These are phyloP conservation scores for Apostasia ramifera DNA, from an alignment of 106 monocot genomes.

Conservation along the genomic window DNA sequence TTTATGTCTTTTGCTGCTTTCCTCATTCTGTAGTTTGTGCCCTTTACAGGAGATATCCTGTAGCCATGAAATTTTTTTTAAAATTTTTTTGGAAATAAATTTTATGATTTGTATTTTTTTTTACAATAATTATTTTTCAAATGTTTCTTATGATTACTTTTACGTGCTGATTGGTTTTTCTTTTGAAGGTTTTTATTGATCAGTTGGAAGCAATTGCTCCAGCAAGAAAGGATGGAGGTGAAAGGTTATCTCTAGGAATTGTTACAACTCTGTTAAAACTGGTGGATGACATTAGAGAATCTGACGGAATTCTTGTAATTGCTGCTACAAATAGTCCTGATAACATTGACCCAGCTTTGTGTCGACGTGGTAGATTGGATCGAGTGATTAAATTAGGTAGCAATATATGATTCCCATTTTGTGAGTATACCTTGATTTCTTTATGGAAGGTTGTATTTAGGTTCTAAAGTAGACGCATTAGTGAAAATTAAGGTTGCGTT, in stretches of 20 bases:
- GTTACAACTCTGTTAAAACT: slow-evolving; percentile 71
- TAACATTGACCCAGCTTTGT: slow-evolving; percentile 90
- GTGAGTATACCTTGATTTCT: neutral
- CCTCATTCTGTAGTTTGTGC: no score
- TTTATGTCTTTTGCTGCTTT: no score
- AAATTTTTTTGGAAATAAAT: no score
- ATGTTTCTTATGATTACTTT: no score
- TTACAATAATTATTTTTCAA: no score
- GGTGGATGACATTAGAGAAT: slow-evolving; percentile 71
- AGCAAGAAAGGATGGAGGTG: slow-evolving; percentile 73
- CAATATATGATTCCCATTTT: neutral
- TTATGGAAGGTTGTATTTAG: no score
- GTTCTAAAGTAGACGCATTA: no score
- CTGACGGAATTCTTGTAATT: slow-evolving; percentile 61
- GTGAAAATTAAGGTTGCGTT: no score
- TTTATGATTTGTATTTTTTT: no score
- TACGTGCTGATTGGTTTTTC: neutral
- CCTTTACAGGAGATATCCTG: no score
- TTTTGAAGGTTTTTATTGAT: slow-evolving; percentile 90
- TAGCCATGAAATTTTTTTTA: no score
- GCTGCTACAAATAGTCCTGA: slow-evolving; percentile 98
- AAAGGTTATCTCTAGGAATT: slow-evolving; percentile 75
- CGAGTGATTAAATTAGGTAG: slow-evolving; percentile 93
- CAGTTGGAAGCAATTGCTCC: slow-evolving; percentile 98
- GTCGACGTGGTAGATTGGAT: slow-evolving; percentile 77